Conservation (phyloP, 164 flowering plant genomes). For the Vitis riparia region DNA sequence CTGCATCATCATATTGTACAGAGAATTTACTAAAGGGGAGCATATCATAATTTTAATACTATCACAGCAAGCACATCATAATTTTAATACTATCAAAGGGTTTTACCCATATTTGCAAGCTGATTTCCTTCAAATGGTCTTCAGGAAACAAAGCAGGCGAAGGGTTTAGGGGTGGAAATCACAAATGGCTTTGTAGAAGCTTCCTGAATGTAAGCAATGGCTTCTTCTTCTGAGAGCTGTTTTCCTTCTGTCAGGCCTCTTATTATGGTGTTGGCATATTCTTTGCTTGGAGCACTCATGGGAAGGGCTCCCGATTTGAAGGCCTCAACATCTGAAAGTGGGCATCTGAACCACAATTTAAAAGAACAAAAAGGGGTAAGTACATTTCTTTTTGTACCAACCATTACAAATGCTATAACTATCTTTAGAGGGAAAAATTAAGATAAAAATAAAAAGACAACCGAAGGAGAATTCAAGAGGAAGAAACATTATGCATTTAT, state of each 20-base stretch:
- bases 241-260: slow-evolving; percentile 76
- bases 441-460: neutral
- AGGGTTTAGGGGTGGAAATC: slow-evolving; percentile 8
- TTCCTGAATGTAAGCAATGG: slow-evolving; percentile 56
- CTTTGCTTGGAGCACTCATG: slow-evolving; percentile 47
- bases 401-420: neutral
- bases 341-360: slow-evolving; percentile 52
- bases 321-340: slow-evolving; percentile 37
- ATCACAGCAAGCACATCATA: no score
- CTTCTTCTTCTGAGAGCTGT: slow-evolving; percentile 69
- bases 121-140: no score
- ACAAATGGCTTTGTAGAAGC: slow-evolving; percentile 59
- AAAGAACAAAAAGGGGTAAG: neutral
- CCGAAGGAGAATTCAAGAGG: neutral
- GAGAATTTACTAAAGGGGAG: no score
- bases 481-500: neutral
- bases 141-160: no score
- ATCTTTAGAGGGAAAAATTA: neutral
- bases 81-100: no score
- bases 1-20: no score
- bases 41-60: no score
- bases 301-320: slow-evolving; percentile 63
- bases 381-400: no score
- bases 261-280: slow-evolving; percentile 51
- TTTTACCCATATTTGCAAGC: no score